Percentiles rank a stretch among this genome's conserved stretches.
Conservation (phyloP, 129 eudicot species). For the Daucus carota region DH1_v3.0 NC_030382.2:41159501-41160000, state of each 20-base stretch:
- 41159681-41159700: not conserved
- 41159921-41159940: conserved; percentile 60
- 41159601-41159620: not conserved
- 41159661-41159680: conserved; percentile 7
- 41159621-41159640: not conserved
- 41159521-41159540: not conserved
- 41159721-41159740: too few relatives aligned
- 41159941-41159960: conserved; percentile 79
- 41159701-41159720: not conserved
- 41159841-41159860: conserved; percentile 68
- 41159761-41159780: not conserved
- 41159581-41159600: not conserved
- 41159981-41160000: conserved; percentile 70
- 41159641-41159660: not conserved
- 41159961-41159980: conserved; percentile 52
- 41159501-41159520: not conserved
- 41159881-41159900: conserved; percentile 88
- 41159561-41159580: not conserved
- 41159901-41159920: conserved; percentile 44
- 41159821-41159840: conserved; percentile 30
- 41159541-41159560: not conserved
- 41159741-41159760: not conserved
- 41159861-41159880: conserved; percentile 98
- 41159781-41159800: too few relatives aligned
- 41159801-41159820: not conserved